Evolutionary conservation across 2,329 filamentous ascomycete genomes (phyloP), one percentile per base, ranked within the genome.

Genomic region (Ilyonectria sp.): DNA sequence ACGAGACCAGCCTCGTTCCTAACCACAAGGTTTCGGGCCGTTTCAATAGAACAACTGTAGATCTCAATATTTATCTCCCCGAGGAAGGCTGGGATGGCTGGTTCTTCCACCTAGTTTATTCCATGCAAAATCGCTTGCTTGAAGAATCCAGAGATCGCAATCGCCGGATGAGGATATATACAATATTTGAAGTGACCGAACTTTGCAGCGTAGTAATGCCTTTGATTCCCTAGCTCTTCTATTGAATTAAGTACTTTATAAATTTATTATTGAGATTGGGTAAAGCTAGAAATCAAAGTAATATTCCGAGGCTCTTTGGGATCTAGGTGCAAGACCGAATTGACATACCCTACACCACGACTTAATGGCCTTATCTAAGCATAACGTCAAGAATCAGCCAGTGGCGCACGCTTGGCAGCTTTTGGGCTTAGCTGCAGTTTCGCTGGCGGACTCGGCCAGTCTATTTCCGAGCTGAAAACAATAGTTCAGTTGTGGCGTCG

Each of bases 401-500:
- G 29, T 4, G 17, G 29, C 26, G 29, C 49, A 2, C 8, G 11
- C 17, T 19, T 33, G 15, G 10, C 15, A 11, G 11, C 17, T 52
- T 52, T 13, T 6, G 11, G 49, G 13, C n/a, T 23, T n/a, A n/a
- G 13, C 23, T n/a, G 23, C 6, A 9, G 6, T 26, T 11, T n/a
- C 40, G 15, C 15, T 8, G 40, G 40, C 40, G 40, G 40, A n/a
- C 49, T 52, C 49, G 49, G 31, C 49, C 49, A 33, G 49, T 19
- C 26, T 5, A 13, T 52, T 52, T 33, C 49, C 15, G 9, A 11
- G 17, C 26, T 10, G n/a, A 11, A 17, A 19, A 6, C 49, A 52
- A 52, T 33, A 33, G 26, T 19, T 52, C 49, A 52, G 49, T 52
- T 52, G 49, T 52, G 49, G 49, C 49, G 49, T 10, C 10, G 8